Base-by-base conservation (phyloP, 306 rosid species). In the Parietaria judaica region DNA sequence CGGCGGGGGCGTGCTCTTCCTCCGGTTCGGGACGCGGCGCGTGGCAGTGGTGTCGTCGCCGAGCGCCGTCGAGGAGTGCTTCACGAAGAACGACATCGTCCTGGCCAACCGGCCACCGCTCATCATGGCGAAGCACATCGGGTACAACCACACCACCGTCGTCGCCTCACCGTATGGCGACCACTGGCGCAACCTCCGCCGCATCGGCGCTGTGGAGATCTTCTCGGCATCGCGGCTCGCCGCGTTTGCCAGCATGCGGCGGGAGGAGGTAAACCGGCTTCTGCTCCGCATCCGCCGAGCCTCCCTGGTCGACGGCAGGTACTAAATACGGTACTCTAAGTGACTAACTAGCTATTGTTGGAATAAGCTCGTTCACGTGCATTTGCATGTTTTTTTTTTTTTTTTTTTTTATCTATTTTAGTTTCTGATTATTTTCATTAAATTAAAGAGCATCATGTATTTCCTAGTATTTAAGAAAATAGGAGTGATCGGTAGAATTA, bases 121-220 rank as follows among this genome's bases (percentile, higher is more conserved):
- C 6, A 14, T 14, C 31, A 15, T 59, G 38, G 61, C 54, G 39
- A 81, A 86, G 72, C 54, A 82, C 66, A 3, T 89, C 0, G 71
- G 35, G 49, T 89, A 72, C 66, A 61, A 89, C 78, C 3, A 68
- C 63, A 74, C 95, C 66, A 67, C 67, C 2, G 1, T 86, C 0
- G 2, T 36, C 0, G 0, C 65, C 3, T 8, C 97, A 0, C 49
- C 86, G 0, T 84, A 89, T 45, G 90, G 94, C 14, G 87, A 84
- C 15, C 95, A 82, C 71, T 89, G 97, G 95, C 84, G 92, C 23
- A 89, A 86, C 80, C 54, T 84, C 16, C 87, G 92, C 17, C 92
- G 92, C 14, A 78, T 82, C 9, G 66, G 80, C 15, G 39, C 89
- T 6, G 3, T 79, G 5, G 94, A 89, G 76, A 78, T 89, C 39